phyloP scores from a whole-genome alignment of 192 early-diverging fungal genomes.

The Spizellomyces punctatus region DNA sequence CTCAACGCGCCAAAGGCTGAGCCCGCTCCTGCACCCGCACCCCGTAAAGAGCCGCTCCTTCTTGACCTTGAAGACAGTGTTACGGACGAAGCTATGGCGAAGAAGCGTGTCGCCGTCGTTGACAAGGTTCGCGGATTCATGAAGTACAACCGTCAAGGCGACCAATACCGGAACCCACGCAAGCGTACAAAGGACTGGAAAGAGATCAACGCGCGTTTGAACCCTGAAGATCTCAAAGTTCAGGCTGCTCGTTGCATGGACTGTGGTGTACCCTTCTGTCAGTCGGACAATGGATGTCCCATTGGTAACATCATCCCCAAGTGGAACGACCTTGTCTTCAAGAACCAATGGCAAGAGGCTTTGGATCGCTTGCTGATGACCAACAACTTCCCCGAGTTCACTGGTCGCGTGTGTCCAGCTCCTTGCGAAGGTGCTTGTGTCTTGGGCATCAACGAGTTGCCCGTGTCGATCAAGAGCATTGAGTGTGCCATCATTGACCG shows the following conservation, averaged over 20 bases:
- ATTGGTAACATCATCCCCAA: constrained; percentile 99
- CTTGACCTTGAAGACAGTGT: constrained; percentile 90
- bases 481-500: constrained; percentile 98
- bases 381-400: constrained; percentile 99
- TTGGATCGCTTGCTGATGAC: constrained; percentile 91
- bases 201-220: constrained; percentile 91
- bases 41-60: constrained; percentile 61
- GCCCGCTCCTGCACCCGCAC: constrained; percentile 25
- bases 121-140: constrained; percentile 96
- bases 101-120: constrained; percentile 68
- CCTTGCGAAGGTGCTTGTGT: constrained; percentile 97
- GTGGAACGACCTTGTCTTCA: constrained; percentile 98
- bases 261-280: constrained; percentile 97
- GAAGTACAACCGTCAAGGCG: constrained; percentile 87
- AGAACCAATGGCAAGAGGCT: constrained; percentile 95
- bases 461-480: constrained; percentile 96
- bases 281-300: constrained; percentile 95
- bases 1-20: constrained; percentile 28
- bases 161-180: constrained; percentile 82
- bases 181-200: constrained; percentile 89
- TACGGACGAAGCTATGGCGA: constrained; percentile 74
- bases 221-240: constrained; percentile 76
- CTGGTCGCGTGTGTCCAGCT: constrained; percentile 97
- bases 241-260: constrained; percentile 96
- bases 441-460: constrained; percentile 90